Base-by-base conservation (phyloP, 257 asterid genomes). In the Paraleonurus japonicus region DNA sequence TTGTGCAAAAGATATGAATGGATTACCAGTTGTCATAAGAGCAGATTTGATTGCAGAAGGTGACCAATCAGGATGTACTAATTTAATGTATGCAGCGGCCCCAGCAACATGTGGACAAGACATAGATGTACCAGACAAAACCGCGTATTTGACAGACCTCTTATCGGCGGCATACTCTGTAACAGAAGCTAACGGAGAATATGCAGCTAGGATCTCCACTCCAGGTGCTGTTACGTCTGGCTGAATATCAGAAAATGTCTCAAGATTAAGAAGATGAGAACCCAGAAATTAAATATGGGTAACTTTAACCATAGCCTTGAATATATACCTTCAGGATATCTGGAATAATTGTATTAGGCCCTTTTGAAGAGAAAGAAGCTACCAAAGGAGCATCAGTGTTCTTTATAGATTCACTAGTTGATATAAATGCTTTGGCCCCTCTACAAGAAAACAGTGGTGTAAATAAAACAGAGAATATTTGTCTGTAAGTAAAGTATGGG, bases 161-260 rank as follows among this genome's bases (percentile, higher is more conserved):
- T 76, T 57, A 24, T 76, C 81, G 0, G 68, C 39, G 4, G 5
- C 4, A 54, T 12, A 55, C 30, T 30, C 7, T 23, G 76, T 28
- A 65, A 61, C 51, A 55, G 70, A 15, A 30, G 74, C 81, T 35
- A 5, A 9, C 10, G 78, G 81, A 10, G 81, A 41, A 61, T 45
- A 78, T 27, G 81, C 78, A 27, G 81, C 78, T 15, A 72, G 61
- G 78, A 78, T 78, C 54, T 78, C 81, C 32, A 72, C 78, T 59
- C 78, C 81, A 32, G 81, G 81, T 61, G 81, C 81, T 26, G 78
- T 78, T 60, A 78, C 41, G 23, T 78, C 81, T 30, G 75, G 81
- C 81, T 78, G 75, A 47, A 48, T n/a, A 22, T 48, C 17, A 2
- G 19, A 12, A 32, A 55, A 27, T 2, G 17, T 41, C 33, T 22